Evolutionary conservation across 495 filamentous ascomycete genomes (phyloP), one percentile per base, ranked within the genome.

Genomic region (Penicillium odoratum): DNA sequence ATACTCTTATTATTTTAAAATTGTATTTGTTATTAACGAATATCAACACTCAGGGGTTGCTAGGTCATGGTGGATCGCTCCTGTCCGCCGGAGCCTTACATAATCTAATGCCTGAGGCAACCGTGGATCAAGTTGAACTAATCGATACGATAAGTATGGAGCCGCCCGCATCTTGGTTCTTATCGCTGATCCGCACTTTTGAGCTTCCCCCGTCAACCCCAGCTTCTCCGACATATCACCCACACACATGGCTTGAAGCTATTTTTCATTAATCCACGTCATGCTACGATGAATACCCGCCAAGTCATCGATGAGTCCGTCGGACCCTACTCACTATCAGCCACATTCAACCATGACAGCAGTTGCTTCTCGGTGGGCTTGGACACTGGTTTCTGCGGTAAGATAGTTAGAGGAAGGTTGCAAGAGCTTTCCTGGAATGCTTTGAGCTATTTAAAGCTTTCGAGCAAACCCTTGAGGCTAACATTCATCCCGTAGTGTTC

Each of bases 351-450:
- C 68, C 81, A 87, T 65, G 90, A 96, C 67, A 85, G 82, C 67
- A 91, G 84, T 56, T 92, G 88, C 67, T 98, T 98, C 76, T 85
- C 92, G 43, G 90, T 96, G 6, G 94, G 91, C 4, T 75, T 96
- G 36, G 89, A 96, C 59, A 85, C 83, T 15, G 94, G 94, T 3
- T 94, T 96, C 68, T 88, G 88, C 70, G 88, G 92, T 95, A 82
- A 63, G 87, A 10, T 4, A 51, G 38, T 9, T 7, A 18, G 43
- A 11, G 28, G 2, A 13, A 55, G 46, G 30, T 51, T 13, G 25
- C 9, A 30, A 29, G 44, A 56, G 62, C 56, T 54, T 13, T 38
- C 7, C 21, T 29, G 13, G 13, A 3, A 9, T 49, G 18, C 7
- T 2, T 8, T 6, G 46, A 51, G 53, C 53, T 55, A 7, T 21